Evolutionary conservation across 2,329 filamentous ascomycete genomes (phyloP).

Genomic region (Coccinonectria pachysandricola): DNA sequence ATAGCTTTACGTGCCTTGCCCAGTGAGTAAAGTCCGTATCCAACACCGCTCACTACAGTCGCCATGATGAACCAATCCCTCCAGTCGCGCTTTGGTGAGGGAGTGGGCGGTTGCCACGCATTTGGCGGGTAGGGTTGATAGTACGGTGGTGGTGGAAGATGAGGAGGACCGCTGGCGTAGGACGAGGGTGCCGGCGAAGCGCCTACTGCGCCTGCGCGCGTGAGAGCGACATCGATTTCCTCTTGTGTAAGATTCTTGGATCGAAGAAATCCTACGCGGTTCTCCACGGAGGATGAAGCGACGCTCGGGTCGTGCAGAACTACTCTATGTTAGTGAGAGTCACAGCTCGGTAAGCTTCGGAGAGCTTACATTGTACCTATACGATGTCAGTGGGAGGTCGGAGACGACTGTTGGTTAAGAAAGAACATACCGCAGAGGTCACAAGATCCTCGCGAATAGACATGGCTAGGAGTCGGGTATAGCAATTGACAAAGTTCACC

Average conservation of each 20-base stretch:
- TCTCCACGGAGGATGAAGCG: slow-evolving; percentile 80
- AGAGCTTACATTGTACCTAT: slow-evolving; percentile 35
- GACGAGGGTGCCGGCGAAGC: slow-evolving; percentile 30
- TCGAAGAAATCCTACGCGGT: slow-evolving; percentile 82
- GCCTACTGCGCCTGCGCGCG: slow-evolving; percentile 56
- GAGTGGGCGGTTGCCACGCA: slow-evolving; percentile 48
- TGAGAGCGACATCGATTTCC: slow-evolving; percentile 78
- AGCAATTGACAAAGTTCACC: too few species aligned
- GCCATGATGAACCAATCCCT: slow-evolving; percentile 99
- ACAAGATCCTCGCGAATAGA: slow-evolving; percentile 92
- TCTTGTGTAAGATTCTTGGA: slow-evolving; percentile 97
- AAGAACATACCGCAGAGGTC: slow-evolving; percentile 57
- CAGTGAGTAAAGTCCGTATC: slow-evolving; percentile 80
- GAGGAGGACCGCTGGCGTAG: slow-evolving; percentile 33
- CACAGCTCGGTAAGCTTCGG: too few species aligned
- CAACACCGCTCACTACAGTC: slow-evolving; percentile 79
- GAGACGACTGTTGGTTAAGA: background rate
- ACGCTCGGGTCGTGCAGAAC: slow-evolving; percentile 94
- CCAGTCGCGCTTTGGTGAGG: slow-evolving; percentile 78
- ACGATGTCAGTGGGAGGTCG: slow-evolving; percentile 10
- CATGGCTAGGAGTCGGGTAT: too few species aligned
- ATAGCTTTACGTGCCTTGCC: slow-evolving; percentile 54
- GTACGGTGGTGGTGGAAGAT: slow-evolving; percentile 34
- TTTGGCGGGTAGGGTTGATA: slow-evolving; percentile 41
- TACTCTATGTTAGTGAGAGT: slow-evolving; percentile 27